Evolutionary conservation across 2,329 filamentous ascomycete species (phyloP), one percentile per base, ranked within the genome.

Genomic region (Microcyclospora pomicola): DNA sequence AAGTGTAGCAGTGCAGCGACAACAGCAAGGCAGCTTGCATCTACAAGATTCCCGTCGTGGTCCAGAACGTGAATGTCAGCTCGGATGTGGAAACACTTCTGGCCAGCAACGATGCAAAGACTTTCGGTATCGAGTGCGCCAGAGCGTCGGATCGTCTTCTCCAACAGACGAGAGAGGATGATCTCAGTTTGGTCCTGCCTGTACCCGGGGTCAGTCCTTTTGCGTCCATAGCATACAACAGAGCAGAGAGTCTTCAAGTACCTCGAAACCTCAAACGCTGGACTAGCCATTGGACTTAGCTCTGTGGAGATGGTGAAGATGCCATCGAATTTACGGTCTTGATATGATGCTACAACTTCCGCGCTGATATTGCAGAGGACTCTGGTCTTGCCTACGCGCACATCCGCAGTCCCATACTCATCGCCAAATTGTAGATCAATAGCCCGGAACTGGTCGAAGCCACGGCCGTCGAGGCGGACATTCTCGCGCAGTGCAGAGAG

Each of bases 51-150:
- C 37, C 91, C 91, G 58, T 96, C 88, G 56, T 87, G 84, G 36
- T 85, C 80, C 33, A 96, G 72, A 34, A 96, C 77, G 61, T 98
- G 91, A 15, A 96, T 74, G 59, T 96, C 88, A 14, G 84, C 87
- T 41, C 88, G 78, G 45, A 98, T 72, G 43, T 81, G 81, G 77
- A 91, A 98, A 66, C 83, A 91, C 61, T 92, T 94, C 42, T 82
- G 71, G 6, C 84, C 87, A 9, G 91, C 86, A 19, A 95, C 71
- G 15, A 98, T 83, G 60, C 91, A 98, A 33, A 98, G 72, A 3
- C 87, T 94, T 63, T 98, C 91, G 27, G 87, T 94, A 59, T 96
- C 88, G 31, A 98, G 75, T 6, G 91, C 88, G 49, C 82, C 82
- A 1, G 87, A 94, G 42, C 91, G 80, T 31, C 91, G 86, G 43